Base-by-base conservation (phyloP, 2,329 filamentous ascomycete species). In the Kalaharituber pfeilii region DNA sequence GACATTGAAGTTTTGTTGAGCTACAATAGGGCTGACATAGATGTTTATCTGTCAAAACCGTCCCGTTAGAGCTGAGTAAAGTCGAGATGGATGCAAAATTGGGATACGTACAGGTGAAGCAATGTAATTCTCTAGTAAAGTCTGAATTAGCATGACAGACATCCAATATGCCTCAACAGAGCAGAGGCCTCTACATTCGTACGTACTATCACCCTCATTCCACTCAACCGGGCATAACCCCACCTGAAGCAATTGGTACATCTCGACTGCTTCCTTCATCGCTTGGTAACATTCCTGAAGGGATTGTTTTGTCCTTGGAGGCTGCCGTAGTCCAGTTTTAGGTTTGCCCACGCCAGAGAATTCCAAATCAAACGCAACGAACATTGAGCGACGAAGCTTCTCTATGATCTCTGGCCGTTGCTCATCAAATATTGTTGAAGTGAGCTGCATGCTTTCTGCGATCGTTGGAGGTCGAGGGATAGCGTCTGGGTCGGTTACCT, bases 351-450 rank as follows among this genome's bases (percentile, higher is more conserved):
- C 56, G 6, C 62, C 62, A 1, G 60, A 59, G 42, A 62, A 59
- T 27, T 64, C 62, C 20, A 63, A 54, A 44, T 64, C 62, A 45
- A 64, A 57, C 1, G 60, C 53, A 28, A 64, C 54, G 55, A 56
- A 60, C 13, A 28, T 18, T 15, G 24, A 11, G 13, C 25, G n/a
- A 9, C 27, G 9, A 27, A 50, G 15, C 5, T 30, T 28, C 24
- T 50, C 27, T 30, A 50, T 9, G 24, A 50, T 9, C 24, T 27
- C 24, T 20, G 7, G 22, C 22, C 22, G 15, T 8, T 50, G 22
- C n/a, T 58, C 51, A 2, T 42, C 49, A 50, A 59, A 59, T 29
- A 49, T 56, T 7, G 33, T 5, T n/a, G 9, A 50, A 13, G 56
- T 53, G 26, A 60, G 24, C 6, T 60, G 56, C 59, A 60, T 60